These are phyloP conservation scores for Asterophora lycoperdoides DNA, from an alignment of 768 basidiomycete genomes.

Conservation along the genomic window DNA sequence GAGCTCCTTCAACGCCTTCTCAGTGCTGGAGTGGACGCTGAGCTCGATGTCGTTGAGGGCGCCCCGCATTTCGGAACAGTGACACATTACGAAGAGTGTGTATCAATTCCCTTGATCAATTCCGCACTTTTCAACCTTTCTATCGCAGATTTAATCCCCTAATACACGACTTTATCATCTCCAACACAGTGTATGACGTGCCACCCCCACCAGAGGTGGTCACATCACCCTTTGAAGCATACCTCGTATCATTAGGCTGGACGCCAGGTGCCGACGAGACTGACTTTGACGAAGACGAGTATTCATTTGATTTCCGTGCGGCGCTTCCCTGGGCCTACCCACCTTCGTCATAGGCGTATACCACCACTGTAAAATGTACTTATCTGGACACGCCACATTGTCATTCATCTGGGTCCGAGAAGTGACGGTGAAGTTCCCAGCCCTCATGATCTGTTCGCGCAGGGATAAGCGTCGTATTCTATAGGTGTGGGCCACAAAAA, in stretches of 20 bases:
- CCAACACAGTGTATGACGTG: slow-evolving; percentile 16
- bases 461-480: slow-evolving; percentile 38
- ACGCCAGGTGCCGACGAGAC: slow-evolving; percentile 6
- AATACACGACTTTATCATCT: slow-evolving; percentile 27
- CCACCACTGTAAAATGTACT: too few species aligned
- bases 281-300: slow-evolving; percentile 24
- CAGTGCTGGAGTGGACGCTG: too few species aligned
- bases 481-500: slow-evolving; percentile 1
- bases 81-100: too few species aligned
- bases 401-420: slow-evolving; percentile 3
- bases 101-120: too few species aligned
- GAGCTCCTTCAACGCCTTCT: slow-evolving; percentile 16
- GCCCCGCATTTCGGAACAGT: too few species aligned
- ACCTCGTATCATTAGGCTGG: slow-evolving; percentile 23
- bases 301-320: not conserved
- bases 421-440: slow-evolving; percentile 53
- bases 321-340: too few species aligned
- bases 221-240: slow-evolving; percentile 28
- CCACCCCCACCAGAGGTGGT: slow-evolving; percentile 21
- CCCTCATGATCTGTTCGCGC: slow-evolving; percentile 56
- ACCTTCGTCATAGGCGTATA: too few species aligned
- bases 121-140: too few species aligned
- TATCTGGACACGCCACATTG: too few species aligned
- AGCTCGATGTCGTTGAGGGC: too few species aligned
- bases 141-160: slow-evolving; percentile 13